phyloP scores from a whole-genome alignment of 768 basidiomycete species.

The Phylloporus scabripes region DNA sequence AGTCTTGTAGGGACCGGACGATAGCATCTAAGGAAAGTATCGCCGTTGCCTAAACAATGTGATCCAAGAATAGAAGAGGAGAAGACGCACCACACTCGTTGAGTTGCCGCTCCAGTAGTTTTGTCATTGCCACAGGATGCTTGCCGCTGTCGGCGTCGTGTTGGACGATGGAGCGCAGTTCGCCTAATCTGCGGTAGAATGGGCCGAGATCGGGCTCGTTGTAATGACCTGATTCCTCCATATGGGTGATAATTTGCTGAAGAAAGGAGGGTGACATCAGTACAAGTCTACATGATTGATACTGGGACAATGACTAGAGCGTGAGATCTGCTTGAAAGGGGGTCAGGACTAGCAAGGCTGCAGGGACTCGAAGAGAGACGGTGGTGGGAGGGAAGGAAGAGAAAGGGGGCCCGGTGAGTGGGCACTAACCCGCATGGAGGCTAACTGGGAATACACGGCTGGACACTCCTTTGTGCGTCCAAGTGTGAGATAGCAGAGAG shows the following conservation, averaged over 20 bases:
- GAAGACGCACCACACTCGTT: conserved; percentile 78
- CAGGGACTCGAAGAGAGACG: neutral
- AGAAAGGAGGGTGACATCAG: conserved; percentile 22
- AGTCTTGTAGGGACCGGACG: conserved; percentile 73
- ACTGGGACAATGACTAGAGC: conserved; percentile 18
- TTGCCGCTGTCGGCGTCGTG: conserved; percentile 76
- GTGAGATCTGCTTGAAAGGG: conserved; percentile 20
- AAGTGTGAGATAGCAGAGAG: conserved; percentile 96
- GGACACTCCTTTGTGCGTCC: conserved; percentile 94
- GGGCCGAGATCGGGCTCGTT: conserved; percentile 87
- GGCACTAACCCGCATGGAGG: conserved; percentile 86
- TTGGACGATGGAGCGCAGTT: conserved; percentile 82
- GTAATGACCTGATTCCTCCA: conserved; percentile 94
- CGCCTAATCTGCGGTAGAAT: conserved; percentile 74
- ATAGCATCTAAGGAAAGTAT: conserved; percentile 52
- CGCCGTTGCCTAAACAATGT: neutral
- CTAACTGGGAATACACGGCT: conserved; percentile 93
- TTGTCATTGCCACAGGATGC: conserved; percentile 83
- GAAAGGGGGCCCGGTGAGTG: conserved; percentile 4
- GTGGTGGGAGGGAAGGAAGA: conserved; percentile 5
- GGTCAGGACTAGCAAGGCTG: conserved; percentile 20
- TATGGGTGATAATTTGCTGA: conserved; percentile 90
- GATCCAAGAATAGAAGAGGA: conserved; percentile 5
- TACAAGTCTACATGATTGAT: conserved; percentile 18
- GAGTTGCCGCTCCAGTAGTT: conserved; percentile 83